Conservation (phyloP, 306 rosid species). For the Albizia julibrissin region DNA sequence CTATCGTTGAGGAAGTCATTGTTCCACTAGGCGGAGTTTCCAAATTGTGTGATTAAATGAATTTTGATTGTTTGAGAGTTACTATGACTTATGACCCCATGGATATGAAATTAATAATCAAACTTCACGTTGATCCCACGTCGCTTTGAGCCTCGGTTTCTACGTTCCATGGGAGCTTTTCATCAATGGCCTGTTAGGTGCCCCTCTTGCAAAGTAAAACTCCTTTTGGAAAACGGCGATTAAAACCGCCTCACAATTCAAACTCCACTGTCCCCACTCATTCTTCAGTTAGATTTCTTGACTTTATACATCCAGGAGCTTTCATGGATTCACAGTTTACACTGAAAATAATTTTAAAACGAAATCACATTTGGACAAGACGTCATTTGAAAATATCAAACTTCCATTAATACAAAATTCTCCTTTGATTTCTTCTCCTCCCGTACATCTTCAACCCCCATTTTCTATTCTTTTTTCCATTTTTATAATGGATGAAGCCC, state of each 20-base stretch:
- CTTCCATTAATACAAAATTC: neutral
- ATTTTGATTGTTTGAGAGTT: neutral
- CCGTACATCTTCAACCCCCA: neutral
- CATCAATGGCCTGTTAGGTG: neutral
- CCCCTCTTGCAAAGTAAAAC: neutral
- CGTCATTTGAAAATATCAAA: slow-evolving; percentile 5
- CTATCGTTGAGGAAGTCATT: neutral
- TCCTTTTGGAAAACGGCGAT: neutral
- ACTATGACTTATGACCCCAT: neutral
- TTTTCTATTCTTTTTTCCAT: neutral
- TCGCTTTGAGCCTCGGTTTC: neutral
- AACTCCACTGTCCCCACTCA: slow-evolving; percentile 22
- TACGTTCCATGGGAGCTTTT: neutral
- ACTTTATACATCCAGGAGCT: neutral
- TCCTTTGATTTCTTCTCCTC: slow-evolving; percentile 36
- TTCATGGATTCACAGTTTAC: slow-evolving; percentile 27
- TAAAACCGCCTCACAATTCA: slow-evolving; percentile 32
- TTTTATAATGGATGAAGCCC: neutral
- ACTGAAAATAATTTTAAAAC: neutral
- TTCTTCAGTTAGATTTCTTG: slow-evolving; percentile 34
- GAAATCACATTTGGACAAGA: slow-evolving; percentile 26
- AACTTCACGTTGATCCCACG: neutral
- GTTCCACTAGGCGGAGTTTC: slow-evolving; percentile 32
- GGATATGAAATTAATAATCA: neutral
- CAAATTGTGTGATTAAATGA: neutral